Evolutionary conservation across 2,329 filamentous ascomycete genomes (phyloP).

Genomic region (Diplodia intermedia): DNA sequence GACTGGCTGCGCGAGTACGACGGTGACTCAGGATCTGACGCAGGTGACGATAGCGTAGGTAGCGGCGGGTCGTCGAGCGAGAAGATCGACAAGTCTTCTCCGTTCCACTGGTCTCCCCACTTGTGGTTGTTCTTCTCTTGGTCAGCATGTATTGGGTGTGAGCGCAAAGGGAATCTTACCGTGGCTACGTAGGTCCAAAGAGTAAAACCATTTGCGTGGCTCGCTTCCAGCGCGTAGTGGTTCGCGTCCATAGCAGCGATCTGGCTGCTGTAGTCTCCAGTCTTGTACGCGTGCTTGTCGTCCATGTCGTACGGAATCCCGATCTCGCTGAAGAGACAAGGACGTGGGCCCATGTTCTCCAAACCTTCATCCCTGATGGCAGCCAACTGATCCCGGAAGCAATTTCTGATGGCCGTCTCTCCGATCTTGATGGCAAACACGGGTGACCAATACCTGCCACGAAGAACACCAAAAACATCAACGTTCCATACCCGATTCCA

Average conservation of each 20-base stretch:
- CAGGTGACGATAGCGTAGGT: slow-evolving; percentile 44
- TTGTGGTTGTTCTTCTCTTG: slow-evolving; percentile 77
- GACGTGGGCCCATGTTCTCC: slow-evolving; percentile 87
- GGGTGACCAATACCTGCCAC: slow-evolving; percentile 85
- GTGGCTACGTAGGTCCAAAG: slow-evolving; percentile 84
- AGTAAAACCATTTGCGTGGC: slow-evolving; percentile 82
- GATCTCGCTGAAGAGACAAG: slow-evolving; percentile 91
- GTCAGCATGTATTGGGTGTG: slow-evolving; percentile 19
- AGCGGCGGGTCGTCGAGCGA: slow-evolving; percentile 79
- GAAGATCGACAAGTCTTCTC: slow-evolving; percentile 91
- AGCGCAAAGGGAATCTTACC: slow-evolving; percentile 54
- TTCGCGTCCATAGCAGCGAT: slow-evolving; percentile 94
- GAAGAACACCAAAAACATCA: slow-evolving; percentile 88
- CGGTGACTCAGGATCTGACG: slow-evolving; percentile 54
- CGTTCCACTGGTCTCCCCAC: slow-evolving; percentile 95
- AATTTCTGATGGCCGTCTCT: slow-evolving; percentile 92
- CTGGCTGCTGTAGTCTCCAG: slow-evolving; percentile 93
- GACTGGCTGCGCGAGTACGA: slow-evolving; percentile 62
- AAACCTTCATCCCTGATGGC: slow-evolving; percentile 84
- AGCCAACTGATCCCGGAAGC: slow-evolving; percentile 84
- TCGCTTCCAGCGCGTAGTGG: slow-evolving; percentile 88
- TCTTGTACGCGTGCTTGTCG: slow-evolving; percentile 92
- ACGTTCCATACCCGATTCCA: slow-evolving; percentile 99
- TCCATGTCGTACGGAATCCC: slow-evolving; percentile 99
- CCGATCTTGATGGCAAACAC: slow-evolving; percentile 92